Percentiles rank a stretch among this genome's conserved stretches.
Evolutionary conservation across 2,329 filamentous ascomycete genomes (phyloP).

Genomic region (Huntiella moniliformis): DNA sequence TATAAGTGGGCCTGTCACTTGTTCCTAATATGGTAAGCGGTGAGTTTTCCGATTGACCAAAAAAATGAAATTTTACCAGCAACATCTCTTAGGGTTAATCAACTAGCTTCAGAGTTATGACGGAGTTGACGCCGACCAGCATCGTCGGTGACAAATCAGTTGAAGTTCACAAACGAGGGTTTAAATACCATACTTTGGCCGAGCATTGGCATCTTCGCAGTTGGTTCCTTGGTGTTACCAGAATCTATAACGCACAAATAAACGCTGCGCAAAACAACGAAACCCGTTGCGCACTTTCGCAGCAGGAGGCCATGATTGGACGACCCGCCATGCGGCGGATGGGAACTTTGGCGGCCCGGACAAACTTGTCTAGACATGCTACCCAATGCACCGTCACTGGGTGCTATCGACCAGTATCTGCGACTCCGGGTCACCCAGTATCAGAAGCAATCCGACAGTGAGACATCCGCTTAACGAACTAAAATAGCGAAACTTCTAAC

Average conservation of each 20-base stretch:
- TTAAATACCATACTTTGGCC: neutral
- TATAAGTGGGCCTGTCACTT: neutral
- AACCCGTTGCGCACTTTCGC: too few relatives aligned
- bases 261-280: too few relatives aligned
- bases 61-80: slow-evolving; percentile 1
- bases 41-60: neutral
- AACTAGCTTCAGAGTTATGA: too few relatives aligned
- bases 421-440: neutral
- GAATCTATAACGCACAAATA: too few relatives aligned
- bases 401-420: neutral
- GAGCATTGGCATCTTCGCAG: neutral
- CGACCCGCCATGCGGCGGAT: slow-evolving; percentile 6
- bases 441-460: slow-evolving; percentile 3
- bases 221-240: neutral
- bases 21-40: slow-evolving; percentile 5
- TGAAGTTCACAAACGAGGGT: neutral
- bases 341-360: neutral
- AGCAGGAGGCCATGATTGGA: neutral
- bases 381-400: neutral
- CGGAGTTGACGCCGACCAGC: neutral
- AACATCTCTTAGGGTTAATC: too few relatives aligned
- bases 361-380: neutral
- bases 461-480: neutral
- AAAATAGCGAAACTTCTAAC: neutral
- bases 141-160: neutral